Percentiles rank a stretch among this genome's conserved stretches.
Conservation (phyloP, 2,329 filamentous ascomycete species). For the Curvularia sp. region DNA sequence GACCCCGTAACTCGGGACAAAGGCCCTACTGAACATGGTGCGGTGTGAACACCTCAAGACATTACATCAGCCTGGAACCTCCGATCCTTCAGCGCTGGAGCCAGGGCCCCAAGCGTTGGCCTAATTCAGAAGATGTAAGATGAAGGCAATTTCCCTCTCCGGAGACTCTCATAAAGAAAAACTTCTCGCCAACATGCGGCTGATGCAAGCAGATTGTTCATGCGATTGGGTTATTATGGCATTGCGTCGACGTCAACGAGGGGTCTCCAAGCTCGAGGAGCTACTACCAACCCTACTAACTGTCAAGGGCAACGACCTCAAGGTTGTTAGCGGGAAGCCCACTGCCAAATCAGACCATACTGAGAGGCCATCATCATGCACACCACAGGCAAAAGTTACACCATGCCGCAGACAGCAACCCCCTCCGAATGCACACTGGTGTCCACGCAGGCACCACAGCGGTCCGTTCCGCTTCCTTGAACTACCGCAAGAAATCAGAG, state of each 20-base stretch:
- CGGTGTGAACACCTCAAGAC: slow-evolving; percentile 28
- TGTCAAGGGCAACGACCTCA: slow-evolving; percentile 8
- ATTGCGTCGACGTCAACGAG: slow-evolving; percentile 34
- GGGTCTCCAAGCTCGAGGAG: slow-evolving; percentile 36
- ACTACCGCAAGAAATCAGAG: slow-evolving; percentile 38
- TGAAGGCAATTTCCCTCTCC: slow-evolving; percentile 26
- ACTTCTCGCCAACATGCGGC: slow-evolving; percentile 15
- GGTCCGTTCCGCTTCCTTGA: slow-evolving; percentile 38
- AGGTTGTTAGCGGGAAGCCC: slow-evolving; percentile 6
- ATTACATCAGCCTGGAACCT: slow-evolving; percentile 32
- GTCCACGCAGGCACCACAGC: slow-evolving; percentile 6
- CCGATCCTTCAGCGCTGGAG: slow-evolving; percentile 30
- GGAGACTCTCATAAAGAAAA: slow-evolving; percentile 26
- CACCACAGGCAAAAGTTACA: slow-evolving; percentile 7
- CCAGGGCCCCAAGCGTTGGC: slow-evolving; percentile 38
- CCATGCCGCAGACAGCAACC: slow-evolving; percentile 8
- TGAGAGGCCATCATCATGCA: slow-evolving; percentile 7
- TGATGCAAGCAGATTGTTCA: slow-evolving; percentile 30
- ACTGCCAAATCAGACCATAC: slow-evolving; percentile 1
- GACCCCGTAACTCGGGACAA: slow-evolving; percentile 20
- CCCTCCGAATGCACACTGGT: background rate
- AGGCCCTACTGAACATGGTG: slow-evolving; percentile 30
- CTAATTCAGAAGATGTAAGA: slow-evolving; percentile 35
- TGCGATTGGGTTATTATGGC: slow-evolving; percentile 38
- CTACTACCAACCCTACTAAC: slow-evolving; percentile 8